phyloP scores from a whole-genome alignment of 164 flowering plant species.

The Akebia trifoliata region DNA sequence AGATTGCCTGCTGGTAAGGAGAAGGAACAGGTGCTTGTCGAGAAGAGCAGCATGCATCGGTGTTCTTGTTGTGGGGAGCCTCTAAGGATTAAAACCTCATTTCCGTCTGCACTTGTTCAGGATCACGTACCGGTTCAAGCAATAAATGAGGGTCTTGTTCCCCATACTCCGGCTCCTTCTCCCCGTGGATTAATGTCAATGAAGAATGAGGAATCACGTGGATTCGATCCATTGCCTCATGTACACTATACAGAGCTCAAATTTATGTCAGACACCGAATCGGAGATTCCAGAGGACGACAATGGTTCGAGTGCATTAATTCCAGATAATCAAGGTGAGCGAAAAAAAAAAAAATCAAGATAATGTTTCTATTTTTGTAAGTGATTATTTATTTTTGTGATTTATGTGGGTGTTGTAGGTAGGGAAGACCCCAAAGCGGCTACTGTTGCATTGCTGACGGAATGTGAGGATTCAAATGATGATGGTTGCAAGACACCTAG shows the following conservation, averaged over 20 bases:
- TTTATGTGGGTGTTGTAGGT: conserved; percentile 21
- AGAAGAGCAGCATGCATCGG: conserved; percentile 15
- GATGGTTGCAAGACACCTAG: conserved; percentile 39
- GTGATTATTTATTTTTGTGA: background rate
- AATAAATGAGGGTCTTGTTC: conserved; percentile 18
- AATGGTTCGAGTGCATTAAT: conserved; percentile 10
- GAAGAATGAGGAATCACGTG: conserved; percentile 31
- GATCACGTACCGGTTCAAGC: conserved; percentile 11
- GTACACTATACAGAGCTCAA: conserved; percentile 43
- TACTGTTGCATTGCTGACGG: conserved; percentile 33
- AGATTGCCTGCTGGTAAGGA: conserved; percentile 24
- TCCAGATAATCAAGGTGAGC: conserved; percentile 29
- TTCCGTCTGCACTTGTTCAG: conserved; percentile 9
- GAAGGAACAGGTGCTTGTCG: conserved; percentile 21
- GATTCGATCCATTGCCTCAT: conserved; percentile 32
- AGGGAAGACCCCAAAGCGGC: conserved; percentile 36
- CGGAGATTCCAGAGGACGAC: conserved; percentile 39
- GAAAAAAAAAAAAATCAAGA: background rate
- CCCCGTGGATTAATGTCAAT: conserved; percentile 33
- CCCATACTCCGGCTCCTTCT: conserved; percentile 45
- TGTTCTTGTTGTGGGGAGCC: conserved; percentile 80
- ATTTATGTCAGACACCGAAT: conserved; percentile 32
- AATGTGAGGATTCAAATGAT: conserved; percentile 38
- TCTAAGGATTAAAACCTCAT: conserved; percentile 32
- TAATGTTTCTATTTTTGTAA: background rate